Conservation (phyloP, 805 yeast species). For the Ogataea kodamae region DNA sequence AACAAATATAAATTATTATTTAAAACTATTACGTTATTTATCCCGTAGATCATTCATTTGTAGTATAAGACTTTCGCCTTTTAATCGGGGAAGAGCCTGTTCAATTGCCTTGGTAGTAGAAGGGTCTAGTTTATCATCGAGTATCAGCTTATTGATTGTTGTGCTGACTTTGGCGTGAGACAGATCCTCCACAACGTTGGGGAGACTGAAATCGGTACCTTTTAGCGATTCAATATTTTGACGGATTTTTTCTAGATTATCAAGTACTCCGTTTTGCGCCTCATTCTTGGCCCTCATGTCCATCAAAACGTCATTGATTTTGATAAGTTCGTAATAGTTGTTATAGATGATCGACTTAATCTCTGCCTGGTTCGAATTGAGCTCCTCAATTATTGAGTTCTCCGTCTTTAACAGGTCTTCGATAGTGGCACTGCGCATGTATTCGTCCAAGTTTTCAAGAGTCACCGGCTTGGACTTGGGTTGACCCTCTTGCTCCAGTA, state of each 20-base stretch:
- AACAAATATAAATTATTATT: slow-evolving; percentile 1
- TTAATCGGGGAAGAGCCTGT: slow-evolving; percentile 17
- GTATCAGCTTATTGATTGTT: slow-evolving; percentile 18
- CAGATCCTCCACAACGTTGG: slow-evolving; percentile 7
- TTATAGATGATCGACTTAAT: slow-evolving; percentile 72
- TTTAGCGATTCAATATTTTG: slow-evolving; percentile 20
- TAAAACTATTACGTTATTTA: slow-evolving; percentile 10
- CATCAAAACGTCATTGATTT: slow-evolving; percentile 54
- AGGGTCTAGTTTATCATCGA: slow-evolving; percentile 15
- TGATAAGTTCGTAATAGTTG: slow-evolving; percentile 70
- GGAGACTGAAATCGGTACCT: slow-evolving; percentile 13
- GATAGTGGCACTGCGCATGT: slow-evolving; percentile 31
- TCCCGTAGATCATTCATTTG: slow-evolving; percentile 27
- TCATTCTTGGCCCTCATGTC: slow-evolving; percentile 29
- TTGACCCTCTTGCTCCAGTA: slow-evolving; percentile 1
- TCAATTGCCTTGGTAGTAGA: slow-evolving; percentile 17
- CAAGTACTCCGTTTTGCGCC: slow-evolving; percentile 21
- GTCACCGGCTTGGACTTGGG: slow-evolving; percentile 17
- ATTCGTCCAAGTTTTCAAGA: slow-evolving; percentile 32
- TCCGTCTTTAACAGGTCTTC: slow-evolving; percentile 34
- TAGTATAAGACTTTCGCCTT: slow-evolving; percentile 23
- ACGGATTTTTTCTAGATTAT: slow-evolving; percentile 26
- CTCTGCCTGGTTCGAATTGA: slow-evolving; percentile 53
- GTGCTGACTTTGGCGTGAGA: slow-evolving; percentile 16
- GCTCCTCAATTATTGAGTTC: slow-evolving; percentile 40